phyloP scores from a whole-genome alignment of 176 grass and related monocot species.

The Avena atlantica region DNA sequence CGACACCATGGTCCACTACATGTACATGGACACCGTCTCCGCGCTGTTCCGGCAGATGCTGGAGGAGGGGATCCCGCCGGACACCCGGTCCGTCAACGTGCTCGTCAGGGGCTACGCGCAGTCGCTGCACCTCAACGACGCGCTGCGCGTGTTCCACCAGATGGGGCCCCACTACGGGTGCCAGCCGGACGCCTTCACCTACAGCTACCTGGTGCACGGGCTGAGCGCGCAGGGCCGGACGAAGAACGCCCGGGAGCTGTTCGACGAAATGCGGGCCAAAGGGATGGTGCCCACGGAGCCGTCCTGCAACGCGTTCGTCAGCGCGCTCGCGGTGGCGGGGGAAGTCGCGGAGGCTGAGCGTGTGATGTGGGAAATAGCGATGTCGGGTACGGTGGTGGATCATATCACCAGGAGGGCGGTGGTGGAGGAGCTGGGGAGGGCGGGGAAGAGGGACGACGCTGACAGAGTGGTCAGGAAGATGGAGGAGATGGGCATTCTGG shows the following conservation, averaged over 20 bases:
- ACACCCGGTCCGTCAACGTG: conserved; percentile 71
- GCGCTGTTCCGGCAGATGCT: conserved; percentile 90
- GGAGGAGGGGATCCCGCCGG: conserved; percentile 68
- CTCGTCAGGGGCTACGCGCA: conserved; percentile 75
- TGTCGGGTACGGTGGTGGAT: conserved; percentile 55
- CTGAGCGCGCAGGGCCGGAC: conserved; percentile 77
- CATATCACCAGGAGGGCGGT: conserved; percentile 58
- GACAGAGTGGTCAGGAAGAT: conserved; percentile 50
- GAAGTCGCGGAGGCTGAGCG: conserved; percentile 46
- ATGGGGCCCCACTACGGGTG: conserved; percentile 69
- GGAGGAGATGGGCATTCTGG: conserved; percentile 54
- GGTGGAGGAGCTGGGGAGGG: conserved; percentile 54
- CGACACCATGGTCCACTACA: conserved; percentile 75
- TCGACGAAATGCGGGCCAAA: conserved; percentile 57
- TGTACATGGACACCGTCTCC: conserved; percentile 80
- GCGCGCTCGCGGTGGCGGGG: conserved; percentile 64
- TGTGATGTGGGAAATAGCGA: conserved; percentile 68
- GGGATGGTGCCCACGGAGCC: conserved; percentile 43
- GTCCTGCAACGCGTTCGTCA: conserved; percentile 62
- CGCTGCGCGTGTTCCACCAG: conserved; percentile 81
- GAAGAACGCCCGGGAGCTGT: conserved; percentile 65
- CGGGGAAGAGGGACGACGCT: conserved; percentile 48
- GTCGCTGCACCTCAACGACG: conserved; percentile 84
- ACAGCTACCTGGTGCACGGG: conserved; percentile 79
- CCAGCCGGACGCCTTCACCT: conserved; percentile 70